Base-by-base conservation (phyloP, 768 basidiomycete species). In the Lactarius sanguifluus region DNA sequence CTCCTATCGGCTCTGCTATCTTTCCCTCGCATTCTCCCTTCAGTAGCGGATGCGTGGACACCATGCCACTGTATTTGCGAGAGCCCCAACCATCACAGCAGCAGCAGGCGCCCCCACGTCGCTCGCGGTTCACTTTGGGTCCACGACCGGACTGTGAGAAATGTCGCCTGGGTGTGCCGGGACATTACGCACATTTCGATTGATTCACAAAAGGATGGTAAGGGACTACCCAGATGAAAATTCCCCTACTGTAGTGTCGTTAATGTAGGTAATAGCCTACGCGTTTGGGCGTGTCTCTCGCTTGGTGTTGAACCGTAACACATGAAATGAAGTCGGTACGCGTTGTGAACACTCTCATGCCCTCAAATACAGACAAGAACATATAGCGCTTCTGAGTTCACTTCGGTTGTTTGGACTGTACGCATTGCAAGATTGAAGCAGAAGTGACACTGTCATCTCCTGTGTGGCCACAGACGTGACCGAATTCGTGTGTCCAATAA, bases 171-270 rank as follows among this genome's bases (percentile, higher is more conserved):
- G 61, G 85, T 5, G 82, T 89, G 1, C 87, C 86, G 72, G 90
- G 90, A 3, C 90, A 91, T 72, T 90, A 82, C 77, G 83, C 86
- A 75, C 90, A 91, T 76, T 80, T 87, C 67, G 82, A 84, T 70
- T 87, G 64, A 76, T 45, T 30, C 41, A 23, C 34, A 18, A n/a
- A 16, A 57, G 12, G 38, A 30, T 12, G 8, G 43, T 16, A 23
- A 38, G 32, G 18, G 32, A 57, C 12, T 45, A 36, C n/a, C n/a
- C n/a, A 32, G 34, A 60, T n/a, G 54, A 50, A 2, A 34, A 30
- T 23, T n/a, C 13, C 15, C 6, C 58, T 43, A 20, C 41, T 55
- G 10, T 59, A 41, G 43, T 23, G 40, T 15, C 20, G 40, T 36
- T 56, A 38, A 52, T 5, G n/a, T 40, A 40, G 18, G 13, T 32